These are phyloP conservation scores for Penicillium verhagenii DNA, from an alignment of 495 filamentous ascomycete genomes.

Conservation along the genomic window DNA sequence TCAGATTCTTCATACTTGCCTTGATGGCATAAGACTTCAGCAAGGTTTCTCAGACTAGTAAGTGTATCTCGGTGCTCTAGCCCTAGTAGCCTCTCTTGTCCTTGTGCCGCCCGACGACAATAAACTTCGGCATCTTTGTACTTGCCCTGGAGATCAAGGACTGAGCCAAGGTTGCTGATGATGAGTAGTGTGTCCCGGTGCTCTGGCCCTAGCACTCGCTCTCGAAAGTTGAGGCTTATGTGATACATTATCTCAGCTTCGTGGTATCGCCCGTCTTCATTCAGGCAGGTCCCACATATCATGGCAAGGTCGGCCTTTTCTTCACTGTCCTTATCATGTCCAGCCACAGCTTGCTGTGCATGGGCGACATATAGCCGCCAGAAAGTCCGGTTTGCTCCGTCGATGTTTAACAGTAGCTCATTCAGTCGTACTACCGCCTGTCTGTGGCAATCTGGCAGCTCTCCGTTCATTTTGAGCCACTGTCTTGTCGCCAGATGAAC, in stretches of 20 bases:
- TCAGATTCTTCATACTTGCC: too few relatives aligned
- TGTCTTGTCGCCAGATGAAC: slow-evolving; percentile 35
- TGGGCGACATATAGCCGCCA: slow-evolving; percentile 32
- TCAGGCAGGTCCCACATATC: background rate
- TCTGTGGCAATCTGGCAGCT: slow-evolving; percentile 4
- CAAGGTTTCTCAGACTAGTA: background rate
- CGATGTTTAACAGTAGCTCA: slow-evolving; percentile 19
- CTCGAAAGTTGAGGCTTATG: background rate
- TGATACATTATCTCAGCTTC: slow-evolving; percentile 1
- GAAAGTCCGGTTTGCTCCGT: slow-evolving; percentile 20
- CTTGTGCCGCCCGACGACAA: background rate
- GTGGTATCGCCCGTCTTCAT: slow-evolving; percentile 1
- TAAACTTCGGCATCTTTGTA: too few relatives aligned
- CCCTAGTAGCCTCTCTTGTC: background rate
- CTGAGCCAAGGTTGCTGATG: too few relatives aligned
- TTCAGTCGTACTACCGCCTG: slow-evolving; percentile 13
- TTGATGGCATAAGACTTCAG: too few relatives aligned
- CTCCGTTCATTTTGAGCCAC: slow-evolving; percentile 25
- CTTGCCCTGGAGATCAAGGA: too few relatives aligned
- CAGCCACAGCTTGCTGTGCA: slow-evolving; percentile 12
- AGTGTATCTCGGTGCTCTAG: slow-evolving; percentile 3
- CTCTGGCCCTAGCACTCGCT: background rate
- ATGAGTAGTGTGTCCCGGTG: background rate
- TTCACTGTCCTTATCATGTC: background rate
- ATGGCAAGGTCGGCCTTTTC: background rate